Evolutionary conservation across 2,329 filamentous ascomycete genomes (phyloP), one percentile per base, ranked within the genome.

Genomic region (Fusarium sp.): DNA sequence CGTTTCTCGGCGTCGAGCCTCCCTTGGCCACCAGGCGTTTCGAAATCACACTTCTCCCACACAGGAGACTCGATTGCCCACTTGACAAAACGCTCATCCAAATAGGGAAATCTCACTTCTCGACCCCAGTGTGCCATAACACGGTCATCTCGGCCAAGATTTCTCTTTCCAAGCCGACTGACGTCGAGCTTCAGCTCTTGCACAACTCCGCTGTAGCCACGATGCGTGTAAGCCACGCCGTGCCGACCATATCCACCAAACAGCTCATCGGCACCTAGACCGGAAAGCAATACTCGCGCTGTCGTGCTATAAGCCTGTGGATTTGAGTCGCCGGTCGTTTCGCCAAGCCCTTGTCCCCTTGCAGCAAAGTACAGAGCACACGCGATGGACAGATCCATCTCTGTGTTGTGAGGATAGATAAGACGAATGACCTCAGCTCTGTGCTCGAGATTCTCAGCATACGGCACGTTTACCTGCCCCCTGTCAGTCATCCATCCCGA

Each of bases 361-460:
- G 96, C 92, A 11, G 96, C 95, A 84, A 99, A 99, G 82, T 98
- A 98, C n/a, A 99, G 86, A 0, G 96, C 96, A 76, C 90, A 92
- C 1, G 94, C 93, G 77, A 99, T 99, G 8, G 96, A 99, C 2
- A 99, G 87, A 78, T 99, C 96, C 96, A 99, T 99, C 82, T 99
- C 96, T 0, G 96, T 99, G 75, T 98, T 96, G 82, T 99, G 96
- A 0, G 96, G 96, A 75, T 93, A 88, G 81, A 99, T 98, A 24
- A 99, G 86, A 5, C 90, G 87, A 42, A 95, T 88, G 26, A 99
- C 89, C 32, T 87, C 87, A 7, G 87, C 79, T 70, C 94, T 90
- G 77, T 97, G 93, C 5, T 87, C 86, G 48, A 91, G 80, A 1
- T 92, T 93, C 76, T 97, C 93, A 11, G 86, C 80, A 80, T 96